These are phyloP conservation scores for Coprinopsis sp. DNA, from an alignment of 768 basidiomycete species.

Conservation along the genomic window DNA sequence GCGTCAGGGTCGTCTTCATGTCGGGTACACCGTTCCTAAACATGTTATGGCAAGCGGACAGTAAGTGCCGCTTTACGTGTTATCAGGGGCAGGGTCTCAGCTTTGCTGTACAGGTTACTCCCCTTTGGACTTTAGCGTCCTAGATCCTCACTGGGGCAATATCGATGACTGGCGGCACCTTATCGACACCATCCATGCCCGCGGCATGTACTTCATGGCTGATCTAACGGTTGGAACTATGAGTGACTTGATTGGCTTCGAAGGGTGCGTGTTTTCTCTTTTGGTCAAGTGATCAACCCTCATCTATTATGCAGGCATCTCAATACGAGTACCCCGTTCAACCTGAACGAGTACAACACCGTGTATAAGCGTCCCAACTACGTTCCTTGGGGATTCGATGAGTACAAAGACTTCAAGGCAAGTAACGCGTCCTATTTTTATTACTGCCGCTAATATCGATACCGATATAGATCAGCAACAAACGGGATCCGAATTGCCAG, in stretches of 20 bases:
- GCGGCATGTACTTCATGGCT: constrained; percentile 87
- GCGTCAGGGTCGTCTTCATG: constrained; percentile 78
- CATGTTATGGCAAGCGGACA: constrained; percentile 97
- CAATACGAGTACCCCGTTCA: constrained; percentile 79
- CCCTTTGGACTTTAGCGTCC: constrained; percentile 82
- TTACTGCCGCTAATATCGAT: constrained; percentile 5
- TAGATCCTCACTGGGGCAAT: constrained; percentile 92
- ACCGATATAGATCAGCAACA: constrained; percentile 51
- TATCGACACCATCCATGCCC: constrained; percentile 72
- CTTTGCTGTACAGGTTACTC: constrained; percentile 66
- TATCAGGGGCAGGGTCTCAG: no score
- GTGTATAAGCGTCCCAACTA: constrained; percentile 73
- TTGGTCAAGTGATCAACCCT: neutral
- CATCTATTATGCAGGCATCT: constrained; percentile 46
- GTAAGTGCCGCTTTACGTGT: no score
- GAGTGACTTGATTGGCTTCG: constrained; percentile 80
- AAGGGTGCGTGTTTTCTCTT: constrained; percentile 52
- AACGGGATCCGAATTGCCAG: constrained; percentile 67
- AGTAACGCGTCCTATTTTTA: constrained; percentile 16
- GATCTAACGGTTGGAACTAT: constrained; percentile 96
- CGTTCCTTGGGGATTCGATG: constrained; percentile 80
- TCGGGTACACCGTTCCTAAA: constrained; percentile 91
- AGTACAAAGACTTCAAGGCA: constrained; percentile 81
- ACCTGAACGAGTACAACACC: constrained; percentile 63
- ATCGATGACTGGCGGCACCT: constrained; percentile 72